A percentile compares a stretch with the other conserved stretches of the same genome.
These are phyloP conservation scores for Starmerella ratchasimensis DNA, from an alignment of 805 yeast genomes.

Conservation along the genomic window DNA sequence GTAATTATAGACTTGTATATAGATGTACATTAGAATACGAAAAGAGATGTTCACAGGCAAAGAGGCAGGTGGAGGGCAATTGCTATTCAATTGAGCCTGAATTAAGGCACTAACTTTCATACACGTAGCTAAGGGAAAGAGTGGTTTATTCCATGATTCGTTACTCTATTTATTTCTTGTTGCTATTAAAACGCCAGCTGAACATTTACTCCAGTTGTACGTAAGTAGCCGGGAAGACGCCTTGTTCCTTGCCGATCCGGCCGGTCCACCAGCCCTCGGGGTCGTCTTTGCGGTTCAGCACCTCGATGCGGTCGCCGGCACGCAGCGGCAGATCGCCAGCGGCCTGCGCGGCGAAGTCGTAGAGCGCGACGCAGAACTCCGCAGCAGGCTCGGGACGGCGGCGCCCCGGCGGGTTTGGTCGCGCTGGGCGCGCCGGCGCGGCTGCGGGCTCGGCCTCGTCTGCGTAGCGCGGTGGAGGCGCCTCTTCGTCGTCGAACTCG, in stretches of 20 bases:
- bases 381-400: slow-evolving; percentile 26
- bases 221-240: slow-evolving; percentile 93
- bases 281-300: slow-evolving; percentile 70
- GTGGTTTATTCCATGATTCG: too few relatives aligned
- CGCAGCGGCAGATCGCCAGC: slow-evolving; percentile 78
- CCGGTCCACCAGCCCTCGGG: slow-evolving; percentile 99
- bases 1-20: slow-evolving; percentile 3
- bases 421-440: too few relatives aligned
- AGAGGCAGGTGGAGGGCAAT: too few relatives aligned
- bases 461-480: slow-evolving; percentile 1
- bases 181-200: too few relatives aligned
- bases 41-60: not conserved
- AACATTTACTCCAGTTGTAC: slow-evolving; percentile 41
- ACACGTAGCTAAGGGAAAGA: too few relatives aligned
- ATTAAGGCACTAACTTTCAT: too few relatives aligned
- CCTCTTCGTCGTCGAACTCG: not conserved
- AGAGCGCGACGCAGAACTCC: slow-evolving; percentile 63
- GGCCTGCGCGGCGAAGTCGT: slow-evolving; percentile 86
- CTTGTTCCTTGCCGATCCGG: slow-evolving; percentile 63
- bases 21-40: not conserved
- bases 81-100: too few relatives aligned
- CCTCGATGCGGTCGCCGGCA: slow-evolving; percentile 76
- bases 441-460: not conserved
- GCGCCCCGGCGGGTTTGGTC: slow-evolving; percentile 2
- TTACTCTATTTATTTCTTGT: too few relatives aligned